Evolutionary conservation across 805 yeast genomes (phyloP), one percentile per base, ranked within the genome.

Genomic region (Myxozyma vanderwaltii): DNA sequence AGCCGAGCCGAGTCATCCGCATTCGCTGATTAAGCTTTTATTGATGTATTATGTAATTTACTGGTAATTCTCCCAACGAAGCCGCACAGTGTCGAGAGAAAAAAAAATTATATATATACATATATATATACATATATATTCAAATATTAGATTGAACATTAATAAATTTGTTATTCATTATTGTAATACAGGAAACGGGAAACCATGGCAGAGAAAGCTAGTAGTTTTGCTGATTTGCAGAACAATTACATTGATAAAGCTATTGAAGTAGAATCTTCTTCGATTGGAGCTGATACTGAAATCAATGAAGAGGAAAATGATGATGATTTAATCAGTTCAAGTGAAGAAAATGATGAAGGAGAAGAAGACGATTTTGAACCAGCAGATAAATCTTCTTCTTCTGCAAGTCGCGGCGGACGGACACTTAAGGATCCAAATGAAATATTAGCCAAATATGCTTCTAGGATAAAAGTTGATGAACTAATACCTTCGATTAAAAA

Each of bases 391-490:
- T 8, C 29, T 10, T 15, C 39, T 2, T 23, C 26, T 10, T 17
- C 43, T 4, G 40, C 40, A n/a, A 17, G 39, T 8, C 31, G 41
- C 3, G 63, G 41, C 3, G 63, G 59, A 24, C 29, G 50, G 38
- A 55, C 49, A 7, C 19, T 57, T 29, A 31, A 54, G 2, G 65
- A 63, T 31, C 56, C 58, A 17, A 63, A 64, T 33, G 67, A 53
- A 12, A 63, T 61, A 45, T 54, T 63, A 10, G 56, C 66, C 1
- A 60, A 61, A 36, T 61, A 61, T 45, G 66, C 64, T 13, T 59
- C 66, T n/a, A 54, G 61, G n/a, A 63, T 63, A n/a, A 63, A 63
- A 35, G 55, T 63, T 40, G 65, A 63, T 40, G 51, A 61, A 31
- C 33, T 62, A 21, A 51, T 62, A 1, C 64, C 64, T 3, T 23